These are phyloP conservation scores for Cornus kousa DNA, from an alignment of 148 eudicot genomes.

Conservation along the genomic window DNA sequence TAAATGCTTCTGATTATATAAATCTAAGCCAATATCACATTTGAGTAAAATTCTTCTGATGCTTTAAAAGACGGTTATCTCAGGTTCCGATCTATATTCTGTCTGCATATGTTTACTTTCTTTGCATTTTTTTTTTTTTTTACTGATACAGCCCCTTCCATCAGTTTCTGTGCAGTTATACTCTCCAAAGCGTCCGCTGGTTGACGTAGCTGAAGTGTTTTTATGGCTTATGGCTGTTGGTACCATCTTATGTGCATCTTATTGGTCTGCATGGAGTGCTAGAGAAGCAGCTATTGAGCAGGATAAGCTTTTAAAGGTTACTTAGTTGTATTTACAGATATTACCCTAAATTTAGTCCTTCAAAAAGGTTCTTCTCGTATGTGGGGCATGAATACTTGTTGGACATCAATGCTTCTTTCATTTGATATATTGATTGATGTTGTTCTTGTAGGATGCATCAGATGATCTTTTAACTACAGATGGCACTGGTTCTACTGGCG, in stretches of 20 bases:
- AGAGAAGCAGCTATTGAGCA: constrained; percentile 86
- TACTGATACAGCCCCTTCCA: constrained; percentile 46
- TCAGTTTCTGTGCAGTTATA: constrained; percentile 94
- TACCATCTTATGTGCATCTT: constrained; percentile 86
- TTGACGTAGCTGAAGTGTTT: constrained; percentile 95
- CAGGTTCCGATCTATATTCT: constrained; percentile 1
- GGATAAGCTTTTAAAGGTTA: constrained; percentile 81
- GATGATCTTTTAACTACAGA: constrained; percentile 47
- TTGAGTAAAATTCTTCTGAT: not conserved
- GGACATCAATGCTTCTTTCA: not conserved
- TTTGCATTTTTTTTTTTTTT: constrained; percentile 11
- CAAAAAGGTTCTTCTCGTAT: not conserved
- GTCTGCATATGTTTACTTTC: constrained; percentile 13
- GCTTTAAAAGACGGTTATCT: not conserved
- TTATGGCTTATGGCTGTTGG: constrained; percentile 99
- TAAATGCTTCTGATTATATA: not conserved
- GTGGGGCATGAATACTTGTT: not conserved
- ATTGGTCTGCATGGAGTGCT: constrained; percentile 99
- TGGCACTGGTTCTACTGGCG: constrained; percentile 40
- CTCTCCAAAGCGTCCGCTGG: constrained; percentile 85
- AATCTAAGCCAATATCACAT: not conserved
- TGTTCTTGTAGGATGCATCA: constrained; percentile 67
- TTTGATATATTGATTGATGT: not conserved
- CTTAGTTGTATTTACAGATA: not conserved
- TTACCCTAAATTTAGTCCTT: not conserved